These are phyloP conservation scores for Phyllostachys edulis DNA, from an alignment of 176 grass and related monocot genomes.

Conservation along the genomic window DNA sequence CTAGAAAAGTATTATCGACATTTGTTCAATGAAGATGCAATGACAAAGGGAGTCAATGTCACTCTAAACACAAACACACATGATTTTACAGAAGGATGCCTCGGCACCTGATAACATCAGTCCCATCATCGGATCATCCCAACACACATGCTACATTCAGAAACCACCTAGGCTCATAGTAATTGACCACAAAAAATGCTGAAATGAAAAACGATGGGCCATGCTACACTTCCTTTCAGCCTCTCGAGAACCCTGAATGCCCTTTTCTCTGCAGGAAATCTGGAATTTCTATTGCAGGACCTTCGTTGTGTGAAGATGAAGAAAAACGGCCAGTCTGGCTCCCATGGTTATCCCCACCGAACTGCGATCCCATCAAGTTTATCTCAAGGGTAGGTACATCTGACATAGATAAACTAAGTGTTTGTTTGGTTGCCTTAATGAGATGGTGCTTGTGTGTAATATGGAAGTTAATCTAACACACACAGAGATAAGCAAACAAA, in stretches of 20 bases:
- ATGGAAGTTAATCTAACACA: not conserved
- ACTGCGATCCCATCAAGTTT: not conserved
- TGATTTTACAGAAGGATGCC: not conserved
- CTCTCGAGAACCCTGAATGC: not conserved
- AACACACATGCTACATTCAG: not conserved
- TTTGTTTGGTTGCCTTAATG: not conserved
- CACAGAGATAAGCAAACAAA: not conserved
- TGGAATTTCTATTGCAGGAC: not conserved
- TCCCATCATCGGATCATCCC: not conserved
- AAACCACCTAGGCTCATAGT: not conserved
- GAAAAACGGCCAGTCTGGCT: not conserved
- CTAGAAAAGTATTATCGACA: no score
- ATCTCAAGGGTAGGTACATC: not conserved
- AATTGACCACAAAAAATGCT: not conserved
- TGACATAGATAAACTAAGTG: not conserved
- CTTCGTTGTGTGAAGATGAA: not conserved
- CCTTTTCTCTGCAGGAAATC: not conserved
- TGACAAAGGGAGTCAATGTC: not conserved
- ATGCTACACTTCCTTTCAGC: not conserved
- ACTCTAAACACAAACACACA: not conserved
- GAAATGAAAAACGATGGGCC: not conserved
- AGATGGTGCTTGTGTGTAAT: not conserved
- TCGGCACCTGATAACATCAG: not conserved
- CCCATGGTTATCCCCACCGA: not conserved
- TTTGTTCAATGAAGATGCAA: not conserved